Base-by-base conservation (phyloP, 106 monocot genomes). In the Agapanthus africanus region DNA sequence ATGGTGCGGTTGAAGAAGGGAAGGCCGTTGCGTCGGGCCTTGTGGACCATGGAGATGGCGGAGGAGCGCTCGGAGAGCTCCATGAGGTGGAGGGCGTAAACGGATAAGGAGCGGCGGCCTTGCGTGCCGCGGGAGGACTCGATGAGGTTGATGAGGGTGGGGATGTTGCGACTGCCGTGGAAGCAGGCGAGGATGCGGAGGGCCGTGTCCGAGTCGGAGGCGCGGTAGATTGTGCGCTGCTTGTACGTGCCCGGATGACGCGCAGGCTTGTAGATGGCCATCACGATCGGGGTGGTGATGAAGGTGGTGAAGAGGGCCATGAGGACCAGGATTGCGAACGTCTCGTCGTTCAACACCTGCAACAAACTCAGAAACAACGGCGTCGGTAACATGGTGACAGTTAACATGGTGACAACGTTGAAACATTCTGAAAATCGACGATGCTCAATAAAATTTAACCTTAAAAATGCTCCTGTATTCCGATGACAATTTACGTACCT, bases 291-390 rank as follows among this genome's bases (percentile, higher is more conserved):
- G 4, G 86, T 87, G 18, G 86, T 87, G 46, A 87, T 82, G 79
- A 87, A 87, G 51, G 86, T 87, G 25, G 82, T 87, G 79, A 87
- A 77, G 50, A 87, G 79, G 1, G 86, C 86, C 86, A 82, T 87
- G 16, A 87, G 63, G 6, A 83, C 86, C 15, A 47, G 46, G 13
- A 47, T 47, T 2, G 46, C 46, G 19, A 47, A 47, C 4, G 76
- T 36, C 69, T 84, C 83, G 41, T 84, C 83, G 33, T 84, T 78
- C 22, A 70, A 54, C 6, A 70, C 70, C 46, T 47, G 19, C 46
- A 47, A 15, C 16, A 47, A 47, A 47, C 19, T 47, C 46, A 7
- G 21, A n/a, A n/a, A n/a, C n/a, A n/a, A n/a, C n/a, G n/a, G n/a
- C n/a, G n/a, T n/a, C n/a, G n/a, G n/a, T n/a, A n/a, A n/a, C n/a